A percentile compares a stretch with the other conserved stretches of the same genome.
Conservation (phyloP, 192 early-diverging fungal species). For the Chytriomyces sp. region DNA sequence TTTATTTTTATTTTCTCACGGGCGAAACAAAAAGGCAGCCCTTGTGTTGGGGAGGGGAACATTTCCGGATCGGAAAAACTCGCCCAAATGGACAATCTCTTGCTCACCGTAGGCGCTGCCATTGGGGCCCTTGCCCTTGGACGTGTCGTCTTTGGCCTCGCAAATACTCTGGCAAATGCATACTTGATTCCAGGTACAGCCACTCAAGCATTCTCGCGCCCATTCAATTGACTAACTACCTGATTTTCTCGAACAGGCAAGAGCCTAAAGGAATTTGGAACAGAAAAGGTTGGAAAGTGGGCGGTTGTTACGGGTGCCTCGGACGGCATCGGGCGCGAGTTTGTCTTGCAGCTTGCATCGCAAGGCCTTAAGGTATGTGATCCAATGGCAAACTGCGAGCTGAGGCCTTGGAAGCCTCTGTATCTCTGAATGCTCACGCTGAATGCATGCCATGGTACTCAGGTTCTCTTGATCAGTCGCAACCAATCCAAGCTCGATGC, state of each 20-base stretch:
- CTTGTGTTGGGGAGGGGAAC: not conserved
- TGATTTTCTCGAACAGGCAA: slow-evolving; percentile 2
- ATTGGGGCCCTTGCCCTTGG: not conserved
- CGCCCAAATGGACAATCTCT: not conserved
- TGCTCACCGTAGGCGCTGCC: not conserved
- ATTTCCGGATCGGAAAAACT: not conserved
- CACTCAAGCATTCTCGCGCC: not conserved
- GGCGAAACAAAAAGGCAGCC: too few species aligned
- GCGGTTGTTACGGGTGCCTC: slow-evolving; percentile 94
- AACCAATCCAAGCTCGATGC: slow-evolving; percentile 77
- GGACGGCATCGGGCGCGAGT: slow-evolving; percentile 95
- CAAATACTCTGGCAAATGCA: slow-evolving; percentile 15
- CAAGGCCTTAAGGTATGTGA: slow-evolving; percentile 48
- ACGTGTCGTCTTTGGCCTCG: not conserved
- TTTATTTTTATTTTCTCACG: too few species aligned
- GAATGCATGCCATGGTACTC: slow-evolving; percentile 63
- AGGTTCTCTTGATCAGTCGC: slow-evolving; percentile 82
- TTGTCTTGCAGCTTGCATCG: slow-evolving; percentile 85
- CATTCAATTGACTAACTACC: too few species aligned
- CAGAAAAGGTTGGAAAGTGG: slow-evolving; percentile 67
- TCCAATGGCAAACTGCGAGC: too few species aligned
- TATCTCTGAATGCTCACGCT: too few species aligned
- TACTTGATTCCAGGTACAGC: slow-evolving; percentile 14
- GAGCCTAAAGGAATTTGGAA: slow-evolving; percentile 55
- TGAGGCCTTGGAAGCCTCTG: too few species aligned